Evolutionary conservation across 2,329 filamentous ascomycete genomes (phyloP), one percentile per base, ranked within the genome.

Genomic region (Diaporthe nobilis): DNA sequence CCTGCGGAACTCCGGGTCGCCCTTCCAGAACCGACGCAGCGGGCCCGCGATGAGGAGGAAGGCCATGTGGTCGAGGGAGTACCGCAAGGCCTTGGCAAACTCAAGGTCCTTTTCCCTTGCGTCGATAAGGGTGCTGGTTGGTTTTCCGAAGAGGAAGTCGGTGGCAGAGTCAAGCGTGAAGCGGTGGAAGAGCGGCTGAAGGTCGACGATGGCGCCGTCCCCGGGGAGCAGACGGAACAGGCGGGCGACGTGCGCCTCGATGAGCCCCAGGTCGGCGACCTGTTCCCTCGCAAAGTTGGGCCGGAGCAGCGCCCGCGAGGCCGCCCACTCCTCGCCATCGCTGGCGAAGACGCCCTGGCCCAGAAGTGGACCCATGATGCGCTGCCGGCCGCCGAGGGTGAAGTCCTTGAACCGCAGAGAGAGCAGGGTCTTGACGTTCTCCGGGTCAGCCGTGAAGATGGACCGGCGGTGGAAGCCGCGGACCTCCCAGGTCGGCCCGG

Each of bases 81-180:
- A 74, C 22, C 55, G 31, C 28, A 68, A 25, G 10, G 72, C 61
- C 10, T 34, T 37, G 12, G 72, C 31, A 22, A 74, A 74, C 12
- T 49, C 60, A 1, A 42, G 28, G 49, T 57, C 72, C 8, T 22
- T 31, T 8, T 51, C 17, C 22, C 47, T 42, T 15, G 31, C 37
- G 6, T 60, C 31, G 15, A 34, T 25, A 17, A 70, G 42, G 20
- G 61, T 57, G 13, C 42, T 53, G 20, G 47, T 47, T 8, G 61
- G 31, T 34, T 65, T 47, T 1, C 61, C 72, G 5, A 74, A 70
- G 8, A 74, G 17, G 20, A 74, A 70, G 3, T 74, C 61, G 0
- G 72, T 74, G 12, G 72, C 61, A 6, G 61, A 58, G 34, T 70
- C 72, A 25, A 74, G 39, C 15, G 72, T 74, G 28, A 57, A 49